Percentiles rank a stretch among this genome's conserved stretches.
phyloP scores from a whole-genome alignment of 1,284 basidiomycete genomes.

The Stygiomarasmius scandens region DNA sequence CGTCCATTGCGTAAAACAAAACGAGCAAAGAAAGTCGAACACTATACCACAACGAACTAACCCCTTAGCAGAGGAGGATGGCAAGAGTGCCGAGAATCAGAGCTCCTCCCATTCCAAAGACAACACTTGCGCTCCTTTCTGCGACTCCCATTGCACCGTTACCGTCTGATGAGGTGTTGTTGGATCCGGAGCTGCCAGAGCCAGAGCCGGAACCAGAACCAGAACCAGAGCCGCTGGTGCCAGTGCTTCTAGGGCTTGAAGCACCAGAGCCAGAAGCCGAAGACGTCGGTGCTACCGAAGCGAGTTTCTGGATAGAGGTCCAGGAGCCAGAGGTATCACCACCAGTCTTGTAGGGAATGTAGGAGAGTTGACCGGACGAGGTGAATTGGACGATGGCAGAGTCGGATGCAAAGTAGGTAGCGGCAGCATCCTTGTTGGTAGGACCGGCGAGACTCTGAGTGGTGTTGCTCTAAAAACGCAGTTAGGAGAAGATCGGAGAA shows the following conservation, averaged over 20 bases:
- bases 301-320: constrained; percentile 43
- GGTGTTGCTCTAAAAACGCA: constrained; percentile 60
- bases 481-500: not conserved
- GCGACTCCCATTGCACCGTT: not conserved
- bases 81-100: constrained; percentile 13
- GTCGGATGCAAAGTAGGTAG: constrained; percentile 75
- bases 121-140: constrained; percentile 1
- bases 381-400: constrained; percentile 77
- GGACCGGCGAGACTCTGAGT: constrained; percentile 76
- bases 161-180: not conserved
- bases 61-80: constrained; percentile 1
- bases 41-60: not conserved
- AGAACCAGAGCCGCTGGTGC: constrained; percentile 3
- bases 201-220: constrained; percentile 4
- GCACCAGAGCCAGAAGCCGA: constrained; percentile 18
- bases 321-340: constrained; percentile 54
- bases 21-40: not conserved
- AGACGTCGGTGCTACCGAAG: constrained; percentile 31
- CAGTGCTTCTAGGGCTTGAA: constrained; percentile 4
- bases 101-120: constrained; percentile 13
- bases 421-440: constrained; percentile 61
- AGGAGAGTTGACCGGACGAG: constrained; percentile 67
- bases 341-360: constrained; percentile 61
- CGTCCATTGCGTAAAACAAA: not conserved
- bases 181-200: not conserved